These are phyloP conservation scores for Narthecium ossifragum DNA, from an alignment of 106 monocot genomes.

Conservation along the genomic window DNA sequence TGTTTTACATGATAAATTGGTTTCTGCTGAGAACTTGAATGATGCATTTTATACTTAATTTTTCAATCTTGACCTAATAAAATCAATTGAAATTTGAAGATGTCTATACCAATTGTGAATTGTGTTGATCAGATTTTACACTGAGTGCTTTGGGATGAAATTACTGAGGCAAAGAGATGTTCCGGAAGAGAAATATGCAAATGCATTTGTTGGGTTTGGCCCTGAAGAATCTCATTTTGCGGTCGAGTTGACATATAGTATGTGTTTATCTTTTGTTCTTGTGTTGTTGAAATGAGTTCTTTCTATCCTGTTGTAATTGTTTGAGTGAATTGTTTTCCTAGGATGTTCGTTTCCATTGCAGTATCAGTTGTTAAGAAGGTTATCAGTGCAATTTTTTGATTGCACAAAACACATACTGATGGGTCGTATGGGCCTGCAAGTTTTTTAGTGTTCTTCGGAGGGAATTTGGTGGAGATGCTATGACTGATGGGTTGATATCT, in stretches of 20 bases:
- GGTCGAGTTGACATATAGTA: conserved; percentile 93
- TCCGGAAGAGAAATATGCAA: conserved; percentile 75
- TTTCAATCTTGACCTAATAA: too few species aligned
- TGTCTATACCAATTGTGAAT: not conserved
- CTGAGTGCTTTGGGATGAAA: conserved; percentile 82
- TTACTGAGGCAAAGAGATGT: conserved; percentile 72
- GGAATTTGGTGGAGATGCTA: not conserved
- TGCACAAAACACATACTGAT: not conserved
- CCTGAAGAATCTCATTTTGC: conserved; percentile 69
- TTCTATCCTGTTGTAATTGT: not conserved
- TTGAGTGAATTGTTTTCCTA: not conserved
- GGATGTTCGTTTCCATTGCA: not conserved
- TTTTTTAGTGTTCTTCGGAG: not conserved
- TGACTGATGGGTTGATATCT: not conserved
- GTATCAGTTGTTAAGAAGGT: too few species aligned
- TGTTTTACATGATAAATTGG: too few species aligned
- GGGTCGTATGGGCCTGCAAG: not conserved
- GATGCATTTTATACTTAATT: too few species aligned
- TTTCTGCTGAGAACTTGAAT: too few species aligned
- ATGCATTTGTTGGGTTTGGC: conserved; percentile 77
- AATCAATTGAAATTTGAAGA: too few species aligned
- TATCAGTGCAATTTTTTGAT: conserved; percentile 1
- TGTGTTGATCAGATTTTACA: conserved; percentile 45
- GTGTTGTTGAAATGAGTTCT: not conserved
- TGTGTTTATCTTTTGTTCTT: not conserved